Percentiles rank a stretch among this genome's conserved stretches.
Evolutionary conservation across 2,329 filamentous ascomycete genomes (phyloP).

Genomic region (Coniella lustricola): DNA sequence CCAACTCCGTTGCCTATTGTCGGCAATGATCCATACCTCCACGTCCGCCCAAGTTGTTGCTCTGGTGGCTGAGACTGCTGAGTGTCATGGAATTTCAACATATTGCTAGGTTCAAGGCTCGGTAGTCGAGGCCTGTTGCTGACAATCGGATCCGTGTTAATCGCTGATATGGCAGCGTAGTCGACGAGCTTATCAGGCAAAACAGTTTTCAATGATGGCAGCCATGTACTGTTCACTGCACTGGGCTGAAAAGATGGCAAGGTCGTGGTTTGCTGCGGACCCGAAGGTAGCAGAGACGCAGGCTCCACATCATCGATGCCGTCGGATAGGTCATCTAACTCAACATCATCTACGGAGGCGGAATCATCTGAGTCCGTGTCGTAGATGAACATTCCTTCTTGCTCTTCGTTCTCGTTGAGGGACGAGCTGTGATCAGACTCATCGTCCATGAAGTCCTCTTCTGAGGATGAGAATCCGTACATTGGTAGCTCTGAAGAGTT

Average conservation of each 20-base stretch:
- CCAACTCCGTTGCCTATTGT: background rate
- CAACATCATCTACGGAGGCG: background rate
- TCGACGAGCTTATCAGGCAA: too few species aligned
- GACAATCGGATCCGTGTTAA: too few species aligned
- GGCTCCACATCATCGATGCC: background rate
- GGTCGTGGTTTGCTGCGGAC: background rate
- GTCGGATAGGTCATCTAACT: conserved; percentile 6
- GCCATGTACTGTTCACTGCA: too few species aligned
- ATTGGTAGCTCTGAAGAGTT: conserved; percentile 4
- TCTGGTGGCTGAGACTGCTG: too few species aligned
- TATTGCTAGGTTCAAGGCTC: too few species aligned
- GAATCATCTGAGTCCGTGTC: conserved; percentile 3
- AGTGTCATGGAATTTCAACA: too few species aligned
- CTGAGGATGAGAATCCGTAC: conserved; percentile 2
- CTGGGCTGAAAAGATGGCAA: too few species aligned
- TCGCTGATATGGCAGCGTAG: too few species aligned
- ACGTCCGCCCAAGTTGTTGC: too few species aligned
- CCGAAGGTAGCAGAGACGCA: background rate
- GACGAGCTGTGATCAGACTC: background rate
- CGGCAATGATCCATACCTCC: background rate
- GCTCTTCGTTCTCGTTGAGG: background rate
- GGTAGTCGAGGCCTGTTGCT: too few species aligned
- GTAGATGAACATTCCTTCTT: background rate
- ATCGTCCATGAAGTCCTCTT: conserved; percentile 2
- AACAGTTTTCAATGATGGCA: too few species aligned